These are phyloP conservation scores for Schizochytrium sp. DNA, from an alignment of 108 stramenopile species.

Conservation along the genomic window DNA sequence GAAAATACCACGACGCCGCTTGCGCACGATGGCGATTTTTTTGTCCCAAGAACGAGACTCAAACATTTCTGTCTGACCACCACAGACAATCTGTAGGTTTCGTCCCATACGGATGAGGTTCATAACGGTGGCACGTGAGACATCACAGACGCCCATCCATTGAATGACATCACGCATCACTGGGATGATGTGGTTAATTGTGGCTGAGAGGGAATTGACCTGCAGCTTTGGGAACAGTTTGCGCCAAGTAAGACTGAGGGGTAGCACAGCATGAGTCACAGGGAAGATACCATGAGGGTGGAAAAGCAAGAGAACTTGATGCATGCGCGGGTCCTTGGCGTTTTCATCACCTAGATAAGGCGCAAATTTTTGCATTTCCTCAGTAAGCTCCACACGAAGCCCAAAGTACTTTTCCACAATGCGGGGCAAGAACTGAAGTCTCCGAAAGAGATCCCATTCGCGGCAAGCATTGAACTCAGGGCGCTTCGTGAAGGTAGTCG, in stretches of 20 bases:
- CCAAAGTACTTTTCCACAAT: constrained; percentile 24
- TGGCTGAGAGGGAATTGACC: constrained; percentile 44
- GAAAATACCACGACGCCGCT: constrained; percentile 48
- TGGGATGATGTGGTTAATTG: background rate
- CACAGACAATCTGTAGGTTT: constrained; percentile 59
- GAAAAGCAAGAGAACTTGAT: constrained; percentile 32
- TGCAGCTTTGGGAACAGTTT: background rate
- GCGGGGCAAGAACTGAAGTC: background rate
- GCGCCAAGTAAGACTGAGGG: background rate
- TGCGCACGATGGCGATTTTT: background rate
- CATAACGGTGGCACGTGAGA: background rate
- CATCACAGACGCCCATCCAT: constrained; percentile 51
- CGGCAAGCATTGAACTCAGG: constrained; percentile 50
- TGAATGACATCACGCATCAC: constrained; percentile 43
- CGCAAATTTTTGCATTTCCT: constrained; percentile 23
- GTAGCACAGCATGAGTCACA: constrained; percentile 32
- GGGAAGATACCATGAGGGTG: constrained; percentile 56
- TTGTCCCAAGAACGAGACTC: constrained; percentile 58
- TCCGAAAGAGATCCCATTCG: constrained; percentile 3
- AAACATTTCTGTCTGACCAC: constrained; percentile 57
- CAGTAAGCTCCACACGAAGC: constrained; percentile 11
- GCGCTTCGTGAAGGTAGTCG: constrained; percentile 41
- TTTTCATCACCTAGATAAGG: constrained; percentile 43
- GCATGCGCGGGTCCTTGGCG: background rate
- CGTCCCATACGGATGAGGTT: constrained; percentile 52